Evolutionary conservation across 306 rosid species (phyloP).

Genomic region (Acacia melanoxylon): DNA sequence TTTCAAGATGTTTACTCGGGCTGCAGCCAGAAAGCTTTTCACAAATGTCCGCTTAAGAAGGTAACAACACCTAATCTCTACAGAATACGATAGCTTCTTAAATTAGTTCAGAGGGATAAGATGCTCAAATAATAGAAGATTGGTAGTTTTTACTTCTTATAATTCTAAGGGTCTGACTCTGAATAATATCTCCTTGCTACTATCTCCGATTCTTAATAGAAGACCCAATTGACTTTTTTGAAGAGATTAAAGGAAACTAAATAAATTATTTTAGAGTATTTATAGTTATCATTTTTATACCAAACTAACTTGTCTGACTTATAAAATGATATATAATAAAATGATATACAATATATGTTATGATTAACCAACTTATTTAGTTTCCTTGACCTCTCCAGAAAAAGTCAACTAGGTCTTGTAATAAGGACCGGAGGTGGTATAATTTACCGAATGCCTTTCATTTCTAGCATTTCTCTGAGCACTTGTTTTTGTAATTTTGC

Average conservation of each 20-base stretch:
- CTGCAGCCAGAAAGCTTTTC: constrained; percentile 92
- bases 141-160: background rate
- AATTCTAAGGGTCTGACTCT: too few species aligned
- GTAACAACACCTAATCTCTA: constrained; percentile 37
- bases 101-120: constrained; percentile 1
- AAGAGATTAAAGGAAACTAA: too few species aligned
- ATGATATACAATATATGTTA: too few species aligned
- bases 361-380: too few species aligned
- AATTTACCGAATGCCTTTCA: background rate
- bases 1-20: constrained; percentile 94
- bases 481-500: background rate
- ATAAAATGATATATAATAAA: too few species aligned
- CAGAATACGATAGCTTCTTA: constrained; percentile 21
- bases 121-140: background rate
- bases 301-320: too few species aligned
- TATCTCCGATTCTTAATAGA: too few species aligned
- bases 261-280: too few species aligned
- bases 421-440: background rate
- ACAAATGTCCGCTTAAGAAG: constrained; percentile 80
- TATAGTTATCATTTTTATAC: too few species aligned
- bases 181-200: background rate
- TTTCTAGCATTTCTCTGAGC: background rate
- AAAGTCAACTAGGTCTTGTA: too few species aligned
- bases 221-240: too few species aligned
- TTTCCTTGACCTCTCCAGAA: too few species aligned